These are phyloP conservation scores for Potentilla sterilis DNA, from an alignment of 306 rosid species.

Conservation along the genomic window DNA sequence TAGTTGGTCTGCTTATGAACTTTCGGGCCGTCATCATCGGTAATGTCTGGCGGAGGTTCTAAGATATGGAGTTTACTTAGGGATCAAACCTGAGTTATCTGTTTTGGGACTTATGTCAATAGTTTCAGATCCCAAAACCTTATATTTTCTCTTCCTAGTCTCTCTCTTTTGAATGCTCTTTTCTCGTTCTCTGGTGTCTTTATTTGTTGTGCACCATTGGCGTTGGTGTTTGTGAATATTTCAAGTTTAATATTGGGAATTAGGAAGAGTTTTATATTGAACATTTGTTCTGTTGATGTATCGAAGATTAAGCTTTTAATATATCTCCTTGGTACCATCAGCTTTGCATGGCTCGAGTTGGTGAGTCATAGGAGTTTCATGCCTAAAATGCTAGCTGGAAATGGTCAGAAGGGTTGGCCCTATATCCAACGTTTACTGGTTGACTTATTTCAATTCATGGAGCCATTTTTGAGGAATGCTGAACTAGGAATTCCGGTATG, in stretches of 20 bases:
- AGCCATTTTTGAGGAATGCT: slow-evolving; percentile 94
- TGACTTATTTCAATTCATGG: slow-evolving; percentile 91
- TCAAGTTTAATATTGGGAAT: background rate
- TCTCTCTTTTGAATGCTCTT: background rate
- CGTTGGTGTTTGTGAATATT: background rate
- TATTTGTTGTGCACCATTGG: background rate
- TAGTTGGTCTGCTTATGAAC: background rate
- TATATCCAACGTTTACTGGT: slow-evolving; percentile 83
- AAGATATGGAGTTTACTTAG: background rate
- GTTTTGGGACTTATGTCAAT: background rate
- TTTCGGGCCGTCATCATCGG: background rate
- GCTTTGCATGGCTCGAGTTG: slow-evolving; percentile 99
- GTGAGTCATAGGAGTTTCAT: slow-evolving; percentile 92
- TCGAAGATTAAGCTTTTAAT: background rate
- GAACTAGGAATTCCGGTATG: slow-evolving; percentile 86
- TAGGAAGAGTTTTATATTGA: background rate
- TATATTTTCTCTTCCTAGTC: background rate
- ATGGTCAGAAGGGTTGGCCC: slow-evolving; percentile 95
- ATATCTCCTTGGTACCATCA: slow-evolving; percentile 28
- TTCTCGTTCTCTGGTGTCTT: background rate
- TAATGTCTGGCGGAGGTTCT: background rate
- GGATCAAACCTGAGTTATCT: background rate
- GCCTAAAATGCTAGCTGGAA: slow-evolving; percentile 92
- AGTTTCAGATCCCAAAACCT: background rate
- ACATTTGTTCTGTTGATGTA: background rate